A percentile compares a stretch with the other conserved stretches of the same genome.
Conservation (phyloP, 805 yeast genomes). For the Candida vaughaniae region DNA sequence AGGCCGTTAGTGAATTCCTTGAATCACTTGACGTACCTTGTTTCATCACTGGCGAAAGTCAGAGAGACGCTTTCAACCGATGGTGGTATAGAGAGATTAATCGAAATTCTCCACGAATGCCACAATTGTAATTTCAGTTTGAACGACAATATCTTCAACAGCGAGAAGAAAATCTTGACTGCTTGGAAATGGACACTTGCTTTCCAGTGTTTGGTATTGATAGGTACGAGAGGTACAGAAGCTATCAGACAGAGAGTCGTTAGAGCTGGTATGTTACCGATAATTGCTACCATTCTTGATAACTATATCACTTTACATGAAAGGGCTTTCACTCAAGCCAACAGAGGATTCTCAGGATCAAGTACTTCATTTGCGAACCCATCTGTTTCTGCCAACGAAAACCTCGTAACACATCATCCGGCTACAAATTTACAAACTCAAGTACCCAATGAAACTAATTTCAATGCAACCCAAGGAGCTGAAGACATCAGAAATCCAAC, state of each 20-base stretch:
- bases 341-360: constrained; percentile 14
- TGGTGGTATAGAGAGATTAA: constrained; percentile 89
- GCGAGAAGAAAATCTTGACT: constrained; percentile 52
- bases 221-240: constrained; percentile 94
- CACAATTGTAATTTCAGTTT: constrained; percentile 36
- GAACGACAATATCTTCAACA: constrained; percentile 31
- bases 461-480: neutral
- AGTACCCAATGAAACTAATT: neutral
- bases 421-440: neutral
- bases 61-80: constrained; percentile 86
- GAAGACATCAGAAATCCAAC: neutral
- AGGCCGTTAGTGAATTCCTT: constrained; percentile 88
- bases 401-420: neutral
- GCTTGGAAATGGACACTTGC: constrained; percentile 98
- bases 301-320: constrained; percentile 61
- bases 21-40: constrained; percentile 84
- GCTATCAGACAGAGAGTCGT: constrained; percentile 80
- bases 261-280: constrained; percentile 87
- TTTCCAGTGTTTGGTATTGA: constrained; percentile 84
- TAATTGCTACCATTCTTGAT: constrained; percentile 88
- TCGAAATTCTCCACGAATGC: constrained; percentile 83
- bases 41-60: constrained; percentile 82
- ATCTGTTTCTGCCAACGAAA: neutral
- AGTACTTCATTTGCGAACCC: neutral
- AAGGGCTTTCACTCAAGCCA: constrained; percentile 34